Conservation (phyloP, 2,329 filamentous ascomycete species). For the Cyphellophora europaea region DNA sequence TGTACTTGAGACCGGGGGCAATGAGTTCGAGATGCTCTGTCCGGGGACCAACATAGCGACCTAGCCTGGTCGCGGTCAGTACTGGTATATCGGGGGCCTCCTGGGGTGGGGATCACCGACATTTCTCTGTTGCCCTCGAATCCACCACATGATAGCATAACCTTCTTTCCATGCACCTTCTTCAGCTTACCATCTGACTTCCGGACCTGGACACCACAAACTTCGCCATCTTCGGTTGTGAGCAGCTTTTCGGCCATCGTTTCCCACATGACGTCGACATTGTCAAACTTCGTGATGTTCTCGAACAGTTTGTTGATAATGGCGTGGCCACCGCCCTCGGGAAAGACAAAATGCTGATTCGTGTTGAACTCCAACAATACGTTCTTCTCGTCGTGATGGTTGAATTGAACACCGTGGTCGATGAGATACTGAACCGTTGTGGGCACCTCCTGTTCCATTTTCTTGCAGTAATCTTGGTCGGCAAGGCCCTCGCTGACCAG, state of each 20-base stretch:
- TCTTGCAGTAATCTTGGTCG: constrained; percentile 31
- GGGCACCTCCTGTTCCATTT: constrained; percentile 27
- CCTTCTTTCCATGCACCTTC: constrained; percentile 17
- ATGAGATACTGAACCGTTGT: constrained; percentile 28
- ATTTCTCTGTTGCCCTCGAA: constrained; percentile 34
- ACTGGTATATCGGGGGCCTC: too few species aligned
- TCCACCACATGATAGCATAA: constrained; percentile 31
- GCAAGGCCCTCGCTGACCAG: constrained; percentile 22
- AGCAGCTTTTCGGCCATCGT: constrained; percentile 28
- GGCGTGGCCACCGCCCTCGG: constrained; percentile 29
- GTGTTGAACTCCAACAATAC: constrained; percentile 33
- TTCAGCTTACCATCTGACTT: constrained; percentile 26
- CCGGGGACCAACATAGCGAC: constrained; percentile 28
- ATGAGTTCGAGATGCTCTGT: constrained; percentile 31
- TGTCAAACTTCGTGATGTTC: constrained; percentile 25
- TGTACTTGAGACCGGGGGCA: constrained; percentile 31
- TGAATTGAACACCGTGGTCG: constrained; percentile 23
- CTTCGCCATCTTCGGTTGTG: constrained; percentile 24
- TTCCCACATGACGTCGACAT: constrained; percentile 28
- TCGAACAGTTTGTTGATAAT: constrained; percentile 30
- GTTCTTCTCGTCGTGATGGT: constrained; percentile 31
- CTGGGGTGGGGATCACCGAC: constrained; percentile 19
- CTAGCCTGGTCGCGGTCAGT: constrained; percentile 7
- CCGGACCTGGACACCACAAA: constrained; percentile 28
- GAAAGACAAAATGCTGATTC: constrained; percentile 30